Evolutionary conservation across 2,329 filamentous ascomycete species (phyloP).

Genomic region (Pyrenochaeta sp.): DNA sequence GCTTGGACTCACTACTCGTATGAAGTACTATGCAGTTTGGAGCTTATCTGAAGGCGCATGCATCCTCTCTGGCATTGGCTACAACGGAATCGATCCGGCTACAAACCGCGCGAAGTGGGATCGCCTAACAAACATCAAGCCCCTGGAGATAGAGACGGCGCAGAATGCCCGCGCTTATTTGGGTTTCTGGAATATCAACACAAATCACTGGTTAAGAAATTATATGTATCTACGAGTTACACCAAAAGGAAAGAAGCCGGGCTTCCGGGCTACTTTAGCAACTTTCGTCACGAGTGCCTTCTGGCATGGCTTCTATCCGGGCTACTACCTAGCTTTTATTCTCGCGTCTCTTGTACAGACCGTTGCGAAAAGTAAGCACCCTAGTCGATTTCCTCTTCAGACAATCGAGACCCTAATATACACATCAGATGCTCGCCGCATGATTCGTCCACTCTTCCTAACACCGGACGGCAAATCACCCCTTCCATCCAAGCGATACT

Average conservation of each 20-base stretch:
- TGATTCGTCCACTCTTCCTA: slow-evolving; percentile 92
- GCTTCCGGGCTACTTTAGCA: slow-evolving; percentile 91
- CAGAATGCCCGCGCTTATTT: slow-evolving; percentile 95
- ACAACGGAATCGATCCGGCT: slow-evolving; percentile 86
- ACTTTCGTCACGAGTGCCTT: slow-evolving; percentile 95
- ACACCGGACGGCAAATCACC: slow-evolving; percentile 70
- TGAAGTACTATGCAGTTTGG: slow-evolving; percentile 99
- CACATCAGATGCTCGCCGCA: slow-evolving; percentile 79
- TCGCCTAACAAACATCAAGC: slow-evolving; percentile 86
- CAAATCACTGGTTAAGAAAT: slow-evolving; percentile 94
- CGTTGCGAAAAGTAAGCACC: slow-evolving; percentile 85
- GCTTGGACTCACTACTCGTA: slow-evolving; percentile 79
- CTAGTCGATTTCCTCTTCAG: background rate
- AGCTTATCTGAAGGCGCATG: slow-evolving; percentile 91
- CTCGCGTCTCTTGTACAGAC: slow-evolving; percentile 92
- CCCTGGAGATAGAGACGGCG: slow-evolving; percentile 84
- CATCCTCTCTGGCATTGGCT: slow-evolving; percentile 91
- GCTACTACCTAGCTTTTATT: slow-evolving; percentile 92
- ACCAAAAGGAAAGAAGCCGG: slow-evolving; percentile 93
- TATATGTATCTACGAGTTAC: slow-evolving; percentile 96
- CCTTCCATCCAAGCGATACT: slow-evolving; percentile 77
- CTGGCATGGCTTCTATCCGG: slow-evolving; percentile 98
- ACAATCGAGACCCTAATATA: background rate
- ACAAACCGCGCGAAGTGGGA: slow-evolving; percentile 91
- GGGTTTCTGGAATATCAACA: slow-evolving; percentile 98